A percentile compares a stretch with the other conserved stretches of the same genome.
phyloP scores from a whole-genome alignment of 202 grass and related monocot species.

The Tripidium arundinaceum region DNA sequence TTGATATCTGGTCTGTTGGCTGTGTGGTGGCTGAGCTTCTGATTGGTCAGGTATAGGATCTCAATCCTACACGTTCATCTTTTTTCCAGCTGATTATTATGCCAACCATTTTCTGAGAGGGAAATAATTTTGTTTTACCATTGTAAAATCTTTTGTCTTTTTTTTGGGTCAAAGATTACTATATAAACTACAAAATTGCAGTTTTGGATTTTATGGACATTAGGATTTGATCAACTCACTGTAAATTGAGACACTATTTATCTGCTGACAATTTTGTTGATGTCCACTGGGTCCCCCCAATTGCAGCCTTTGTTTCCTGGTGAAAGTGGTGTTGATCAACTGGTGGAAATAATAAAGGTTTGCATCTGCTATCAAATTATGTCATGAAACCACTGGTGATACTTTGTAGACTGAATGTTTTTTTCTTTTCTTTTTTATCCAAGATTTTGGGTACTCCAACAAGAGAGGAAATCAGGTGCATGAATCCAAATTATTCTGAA shows the following conservation, averaged over 20 bases:
- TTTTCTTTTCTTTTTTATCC: neutral
- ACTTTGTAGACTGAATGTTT: slow-evolving; percentile 16
- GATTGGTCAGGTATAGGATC: slow-evolving; percentile 66
- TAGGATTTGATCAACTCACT: neutral
- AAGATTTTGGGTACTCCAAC: slow-evolving; percentile 92
- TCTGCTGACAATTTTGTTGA: neutral
- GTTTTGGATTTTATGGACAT: slow-evolving; percentile 6
- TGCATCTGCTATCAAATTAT: slow-evolving; percentile 14
- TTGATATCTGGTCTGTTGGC: slow-evolving; percentile 99
- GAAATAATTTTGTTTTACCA: neutral
- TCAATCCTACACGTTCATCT: neutral
- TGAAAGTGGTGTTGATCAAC: slow-evolving; percentile 90
- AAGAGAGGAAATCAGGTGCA: slow-evolving; percentile 88
- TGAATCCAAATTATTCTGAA: slow-evolving; percentile 82
- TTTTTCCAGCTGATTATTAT: slow-evolving; percentile 11
- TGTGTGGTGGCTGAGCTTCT: slow-evolving; percentile 96
- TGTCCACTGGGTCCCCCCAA: neutral
- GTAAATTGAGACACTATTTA: neutral
- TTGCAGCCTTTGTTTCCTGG: slow-evolving; percentile 91
- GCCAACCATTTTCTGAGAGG: neutral
- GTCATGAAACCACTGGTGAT: slow-evolving; percentile 1
- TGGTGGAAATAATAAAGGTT: slow-evolving; percentile 98
- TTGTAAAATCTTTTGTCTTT: neutral
- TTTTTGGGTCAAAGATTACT: neutral
- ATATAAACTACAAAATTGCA: neutral